Evolutionary conservation across 345 rosid species (phyloP), one percentile per base, ranked within the genome.

Genomic region (Salix brachista): DNA sequence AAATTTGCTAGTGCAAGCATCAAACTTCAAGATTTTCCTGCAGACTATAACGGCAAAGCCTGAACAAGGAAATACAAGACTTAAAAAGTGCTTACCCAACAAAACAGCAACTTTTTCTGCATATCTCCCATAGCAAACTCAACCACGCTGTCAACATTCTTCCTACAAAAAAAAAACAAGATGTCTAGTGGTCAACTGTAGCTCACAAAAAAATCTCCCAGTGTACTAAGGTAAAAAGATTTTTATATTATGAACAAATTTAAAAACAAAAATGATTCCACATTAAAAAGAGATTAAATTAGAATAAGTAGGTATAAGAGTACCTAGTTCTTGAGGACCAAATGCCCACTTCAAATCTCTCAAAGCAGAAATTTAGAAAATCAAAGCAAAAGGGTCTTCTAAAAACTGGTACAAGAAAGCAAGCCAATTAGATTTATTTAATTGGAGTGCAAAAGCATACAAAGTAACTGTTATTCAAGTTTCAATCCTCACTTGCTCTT

Each of bases 291-390:
- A 32, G 21, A 52, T 10, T 36, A 26, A 58, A 48, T 50, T 26
- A 66, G 72, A 41, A 3, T 39, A 25, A 73, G 54, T 67, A 69
- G 71, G 52, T 66, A 71, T 79, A 73, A 77, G 65, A 80, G 70
- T 90, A 93, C 98, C 78, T 72, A 58, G 71, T 72, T 83, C 97
- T 90, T 41, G 98, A 96, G 25, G 99, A 91, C 97, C 99, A 96
- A 81, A 96, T 78, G 74, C 87, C 98, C 56, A 93, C 94, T 75
- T 86, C 83, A 83, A 93, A 93, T 75, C 84, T 93, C 83, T 88
- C 85, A 83, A 93, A 90, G 93, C 95, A 96, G 77, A 93, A 91
- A 56, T 81, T 79, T 8, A 96, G 82, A 77, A 96, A 96, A 70
- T 84, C 88, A 69, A 77, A 76, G 80, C 84, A 84, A 76, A 86